Base-by-base conservation (phyloP, 2,329 filamentous ascomycete genomes). In the Pyrenophora tritici-repentis region DNA sequence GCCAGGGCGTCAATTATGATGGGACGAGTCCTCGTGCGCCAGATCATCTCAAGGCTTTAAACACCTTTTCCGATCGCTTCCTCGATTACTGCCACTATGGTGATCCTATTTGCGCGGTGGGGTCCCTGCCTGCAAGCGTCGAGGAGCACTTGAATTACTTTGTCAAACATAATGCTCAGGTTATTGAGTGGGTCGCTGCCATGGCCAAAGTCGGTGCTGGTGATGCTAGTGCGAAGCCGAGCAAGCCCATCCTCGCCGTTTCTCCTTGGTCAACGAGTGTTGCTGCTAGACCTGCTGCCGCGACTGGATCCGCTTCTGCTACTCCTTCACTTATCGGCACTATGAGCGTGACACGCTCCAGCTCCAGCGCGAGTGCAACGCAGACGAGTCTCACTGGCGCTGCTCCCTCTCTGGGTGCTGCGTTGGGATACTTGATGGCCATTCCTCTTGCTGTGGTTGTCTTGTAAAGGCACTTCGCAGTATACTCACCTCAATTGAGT, bases 51-150 rank as follows among this genome's bases (percentile, higher is more conserved):
- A 6, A 47, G 7, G 56, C 40, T 8, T 56, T 66, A 1, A 54
- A 56, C 14, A 43, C 51, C 16, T 68, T 62, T 43, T 42, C 57
- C 10, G 37, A 49, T 29, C 77, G 81, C 1, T 80, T 87, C 45
- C 75, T 84, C 71, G 83, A 83, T 6, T 87, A 86, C 76, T 87
- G 85, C 67, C 84, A 88, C 60, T 73, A 78, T 13, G 63, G 80
- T 4, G 85, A 87, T 55, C 84, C 84, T 0, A 86, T 85, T 67
- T 87, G 85, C 75, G 87, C 83, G 64, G 51, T 60, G 0, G 83
- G 81, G n/a, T 66, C 62, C 51, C 17, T 39, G 12, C 84, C 84
- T 24, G 82, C 75, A 56, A 75, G 85, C 53, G 75, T 79, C 14
- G 77, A 78, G 50, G 77, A 78, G 8, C 85, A 87, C 64, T 79